phyloP scores from a whole-genome alignment of 306 rosid genomes.

The Canavalia ensiformis region DNA sequence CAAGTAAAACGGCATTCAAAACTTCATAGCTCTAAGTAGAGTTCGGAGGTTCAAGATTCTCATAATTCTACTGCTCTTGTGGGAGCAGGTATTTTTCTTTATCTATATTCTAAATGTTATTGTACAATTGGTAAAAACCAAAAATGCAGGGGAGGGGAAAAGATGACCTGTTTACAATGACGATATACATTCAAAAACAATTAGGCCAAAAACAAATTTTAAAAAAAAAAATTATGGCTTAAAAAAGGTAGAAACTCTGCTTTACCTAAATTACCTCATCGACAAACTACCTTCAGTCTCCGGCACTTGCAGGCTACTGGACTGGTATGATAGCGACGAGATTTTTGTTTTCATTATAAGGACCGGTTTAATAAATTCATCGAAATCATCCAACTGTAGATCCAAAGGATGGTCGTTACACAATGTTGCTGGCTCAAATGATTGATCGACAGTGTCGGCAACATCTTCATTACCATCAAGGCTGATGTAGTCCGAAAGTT shows the following conservation, averaged over 20 bases:
- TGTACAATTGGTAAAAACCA: constrained; percentile 32
- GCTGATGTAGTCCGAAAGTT: constrained; percentile 63
- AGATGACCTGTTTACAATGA: constrained; percentile 22
- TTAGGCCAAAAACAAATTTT: neutral
- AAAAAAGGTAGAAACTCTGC: neutral
- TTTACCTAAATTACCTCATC: constrained; percentile 36
- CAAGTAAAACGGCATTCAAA: neutral
- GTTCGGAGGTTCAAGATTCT: constrained; percentile 18
- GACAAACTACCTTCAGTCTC: constrained; percentile 31
- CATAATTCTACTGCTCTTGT: neutral
- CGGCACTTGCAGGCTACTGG: constrained; percentile 31
- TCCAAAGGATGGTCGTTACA: constrained; percentile 57
- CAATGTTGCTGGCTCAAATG: constrained; percentile 47
- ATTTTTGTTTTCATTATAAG: constrained; percentile 55
- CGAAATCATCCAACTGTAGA: constrained; percentile 59
- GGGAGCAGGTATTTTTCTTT: constrained; percentile 28
- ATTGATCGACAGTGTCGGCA: constrained; percentile 50
- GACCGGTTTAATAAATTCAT: constrained; percentile 67
- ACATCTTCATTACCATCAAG: constrained; percentile 63
- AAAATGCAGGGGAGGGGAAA: constrained; percentile 42
- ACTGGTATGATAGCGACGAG: constrained; percentile 36
- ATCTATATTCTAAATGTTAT: constrained; percentile 21
- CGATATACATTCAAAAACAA: constrained; percentile 21
- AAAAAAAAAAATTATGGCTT: neutral
- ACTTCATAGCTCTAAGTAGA: neutral